Base-by-base conservation (phyloP, 2,329 filamentous ascomycete genomes). In the Metarhizium anisopliae region DNA sequence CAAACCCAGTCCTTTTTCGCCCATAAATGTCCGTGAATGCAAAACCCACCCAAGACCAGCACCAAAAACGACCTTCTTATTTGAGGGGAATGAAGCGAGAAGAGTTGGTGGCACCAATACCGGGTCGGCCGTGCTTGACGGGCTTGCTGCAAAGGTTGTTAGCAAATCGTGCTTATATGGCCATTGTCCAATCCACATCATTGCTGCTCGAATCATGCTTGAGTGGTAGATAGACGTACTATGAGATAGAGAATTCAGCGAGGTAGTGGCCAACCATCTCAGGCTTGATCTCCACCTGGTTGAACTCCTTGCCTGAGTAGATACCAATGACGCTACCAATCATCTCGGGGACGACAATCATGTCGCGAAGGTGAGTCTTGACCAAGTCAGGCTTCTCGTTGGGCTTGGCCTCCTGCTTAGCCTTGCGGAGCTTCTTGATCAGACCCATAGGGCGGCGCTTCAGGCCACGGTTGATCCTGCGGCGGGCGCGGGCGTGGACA, bases 21-120 rank as follows among this genome's bases (percentile, higher is more conserved):
- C 78, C 70, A 58, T 72, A 76, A 75, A 69, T 71, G 68, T 76
- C 77, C 78, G 73, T 79, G 75, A 80, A 81, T 80, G 77, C 77
- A 79, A 74, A 73, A 76, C 77, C 74, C 75, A 74, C 75, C 73
- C 60, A 70, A 72, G 70, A 73, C 73, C 71, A 70, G 47, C 55
- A 58, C 54, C 56, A 51, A 47, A 47, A 56, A 58, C 70, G 72
- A 69, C 72, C 79, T 83, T 94, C 80, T 85, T 96, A 97, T 85
- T 99, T 99, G 78, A 99, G 89, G 78, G 94, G 94, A 84, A 99
- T 99, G 89, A 99, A 99, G 87, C 94, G 91, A 79, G 94, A 99
- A 83, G 93, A 97, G 89, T 99, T 92, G 70, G 94, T 99, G 73
- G 94, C 94, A 95, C 94, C 94, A 74, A 99, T 99, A 97, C 94